Evolutionary conservation across 805 yeast species (phyloP), one percentile per base, ranked within the genome.

Genomic region (Saccharomycopsis sp.): DNA sequence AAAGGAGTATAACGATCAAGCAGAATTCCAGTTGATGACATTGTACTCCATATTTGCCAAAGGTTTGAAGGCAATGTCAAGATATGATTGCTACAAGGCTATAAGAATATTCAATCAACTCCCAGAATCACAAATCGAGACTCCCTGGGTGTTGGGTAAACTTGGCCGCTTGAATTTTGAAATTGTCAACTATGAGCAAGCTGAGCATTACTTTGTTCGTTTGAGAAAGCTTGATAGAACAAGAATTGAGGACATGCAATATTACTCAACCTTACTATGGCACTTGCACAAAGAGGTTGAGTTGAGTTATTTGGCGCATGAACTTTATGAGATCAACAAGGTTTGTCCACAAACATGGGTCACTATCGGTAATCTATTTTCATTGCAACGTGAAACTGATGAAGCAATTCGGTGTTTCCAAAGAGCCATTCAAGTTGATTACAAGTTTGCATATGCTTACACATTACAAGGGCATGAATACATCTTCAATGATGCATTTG

Each of bases 381-480:
- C 96, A 5, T 65, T 88, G 27, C 75, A 74, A 27, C 68, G 84
- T 46, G 96, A 89, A 52, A 82, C 92, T 3, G 92, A 83, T 48
- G 94, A 84, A 57, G 95, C 97, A 0, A 77, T 89, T 23, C 77
- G 75, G 52, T 86, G 95, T 54, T 88, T 92, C 61, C 76, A 76
- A 48, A 75, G 85, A 43, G 88, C 96, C 2, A 71, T 75, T 2
- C 75, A 74, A 40, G 55, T 83, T 12, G 80, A 81, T 54, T 75
- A 76, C 5, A 65, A 65, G 12, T 83, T 83, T 57, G 80, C 92
- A 0, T 89, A 89, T 56, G 95, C 95, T 0, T 83, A 84, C 55
- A 88, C 97, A 1, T 66, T 92, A 43, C 86, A 83, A 62, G 99
- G 96, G 0, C 97, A 92, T 58, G 99, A 92, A 59, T 77, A 74